Evolutionary conservation across 192 early-diverging fungal species (phyloP).

Genomic region (Gigaspora rosea): DNA sequence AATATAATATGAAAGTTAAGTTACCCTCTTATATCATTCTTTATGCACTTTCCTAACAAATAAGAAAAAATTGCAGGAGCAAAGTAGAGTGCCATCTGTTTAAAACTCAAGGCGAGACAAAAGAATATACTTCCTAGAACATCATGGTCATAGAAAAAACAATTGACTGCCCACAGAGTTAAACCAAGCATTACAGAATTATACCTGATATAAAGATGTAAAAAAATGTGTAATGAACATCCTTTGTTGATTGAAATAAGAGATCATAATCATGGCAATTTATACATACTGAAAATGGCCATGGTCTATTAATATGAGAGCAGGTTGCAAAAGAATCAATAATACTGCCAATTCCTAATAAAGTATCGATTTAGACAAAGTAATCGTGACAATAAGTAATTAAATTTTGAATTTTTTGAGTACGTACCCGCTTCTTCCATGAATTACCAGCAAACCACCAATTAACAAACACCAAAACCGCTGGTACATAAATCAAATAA

Average conservation of each 20-base stretch:
- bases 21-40: conserved; percentile 46
- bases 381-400: neutral
- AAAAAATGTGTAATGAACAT: neutral
- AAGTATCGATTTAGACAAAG: neutral
- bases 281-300: conserved; percentile 87
- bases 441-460: conserved; percentile 45
- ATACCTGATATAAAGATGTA: conserved; percentile 58
- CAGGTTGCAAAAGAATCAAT: conserved; percentile 79
- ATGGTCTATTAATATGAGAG: conserved; percentile 91
- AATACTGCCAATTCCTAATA: conserved; percentile 35
- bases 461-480: conserved; percentile 66
- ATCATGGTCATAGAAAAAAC: conserved; percentile 62
- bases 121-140: conserved; percentile 79
- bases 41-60: conserved; percentile 77
- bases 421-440: conserved; percentile 29
- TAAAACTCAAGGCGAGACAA: conserved; percentile 83
- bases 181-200: conserved; percentile 97
- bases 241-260: neutral
- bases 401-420: neutral
- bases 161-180: conserved; percentile 72
- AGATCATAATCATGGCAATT: neutral
- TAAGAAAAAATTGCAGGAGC: conserved; percentile 89
- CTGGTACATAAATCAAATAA: conserved; percentile 73
- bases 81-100: conserved; percentile 97
- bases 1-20: too few relatives aligned